Percentiles rank a stretch among this genome's conserved stretches.
Conservation (phyloP, 164 flowering plant species). For the grape (Vitis vinifera) region DNA sequence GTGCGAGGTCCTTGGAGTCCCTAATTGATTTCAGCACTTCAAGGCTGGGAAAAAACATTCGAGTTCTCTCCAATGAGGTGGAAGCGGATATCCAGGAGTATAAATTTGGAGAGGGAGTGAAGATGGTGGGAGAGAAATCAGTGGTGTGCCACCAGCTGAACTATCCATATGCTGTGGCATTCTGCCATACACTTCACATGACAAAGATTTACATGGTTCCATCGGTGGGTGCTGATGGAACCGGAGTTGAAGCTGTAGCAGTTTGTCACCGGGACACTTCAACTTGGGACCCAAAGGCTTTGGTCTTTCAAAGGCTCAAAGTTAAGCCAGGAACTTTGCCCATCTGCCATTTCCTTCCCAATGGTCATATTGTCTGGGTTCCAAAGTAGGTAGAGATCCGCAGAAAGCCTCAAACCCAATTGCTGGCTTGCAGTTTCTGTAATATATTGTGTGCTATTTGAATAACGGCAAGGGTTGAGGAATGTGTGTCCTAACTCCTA, state of each 20-base stretch:
- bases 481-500: no score
- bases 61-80: constrained; percentile 41
- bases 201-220: constrained; percentile 34
- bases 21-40: constrained; percentile 47
- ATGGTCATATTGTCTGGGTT: constrained; percentile 43
- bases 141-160: constrained; percentile 48
- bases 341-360: constrained; percentile 54
- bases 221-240: constrained; percentile 38
- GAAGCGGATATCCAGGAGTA: constrained; percentile 26
- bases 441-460: no score
- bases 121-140: constrained; percentile 16
- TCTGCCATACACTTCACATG: constrained; percentile 34
- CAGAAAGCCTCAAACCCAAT: background rate
- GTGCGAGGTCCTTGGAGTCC: constrained; percentile 49
- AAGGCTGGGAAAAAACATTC: constrained; percentile 34
- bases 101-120: constrained; percentile 24
- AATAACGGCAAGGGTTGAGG: no score
- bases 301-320: constrained; percentile 48
- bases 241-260: constrained; percentile 36
- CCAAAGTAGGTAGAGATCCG: constrained; percentile 16
- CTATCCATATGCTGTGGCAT: constrained; percentile 43
- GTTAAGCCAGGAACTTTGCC: constrained; percentile 50
- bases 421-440: no score
- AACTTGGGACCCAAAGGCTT: constrained; percentile 49
- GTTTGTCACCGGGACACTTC: constrained; percentile 48